Percentiles rank a stretch among this genome's conserved stretches.
Evolutionary conservation across 2,329 filamentous ascomycete species (phyloP).

Genomic region (Xylaria sp.): DNA sequence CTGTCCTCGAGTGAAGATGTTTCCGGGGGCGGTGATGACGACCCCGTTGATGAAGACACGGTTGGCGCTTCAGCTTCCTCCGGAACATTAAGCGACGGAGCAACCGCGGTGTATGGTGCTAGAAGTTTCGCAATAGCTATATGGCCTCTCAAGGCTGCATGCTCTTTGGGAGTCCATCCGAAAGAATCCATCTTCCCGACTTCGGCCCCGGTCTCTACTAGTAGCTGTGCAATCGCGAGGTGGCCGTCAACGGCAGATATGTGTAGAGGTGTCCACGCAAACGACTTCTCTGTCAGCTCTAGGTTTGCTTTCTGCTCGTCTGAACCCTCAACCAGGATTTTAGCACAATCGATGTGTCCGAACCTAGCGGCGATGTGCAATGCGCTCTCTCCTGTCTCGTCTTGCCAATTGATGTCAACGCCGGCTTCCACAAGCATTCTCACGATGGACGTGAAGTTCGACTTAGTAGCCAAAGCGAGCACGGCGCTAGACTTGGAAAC

Average conservation of each 20-base stretch:
- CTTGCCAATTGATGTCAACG: constrained; percentile 91
- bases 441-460: constrained; percentile 83
- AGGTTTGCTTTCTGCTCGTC: constrained; percentile 72
- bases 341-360: constrained; percentile 79
- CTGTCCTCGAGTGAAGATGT: constrained; percentile 64
- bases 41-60: constrained; percentile 43
- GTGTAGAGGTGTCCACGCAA: constrained; percentile 94
- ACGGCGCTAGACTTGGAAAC: constrained; percentile 86
- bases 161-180: constrained; percentile 92
- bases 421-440: constrained; percentile 85
- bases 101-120: constrained; percentile 50
- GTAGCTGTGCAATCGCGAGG: constrained; percentile 70
- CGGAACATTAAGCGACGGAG: constrained; percentile 34
- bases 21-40: constrained; percentile 54
- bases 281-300: constrained; percentile 79
- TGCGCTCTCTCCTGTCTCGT: constrained; percentile 87
- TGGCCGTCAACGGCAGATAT: constrained; percentile 90
- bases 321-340: constrained; percentile 72
- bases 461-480: constrained; percentile 83
- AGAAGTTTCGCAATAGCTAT: constrained; percentile 76
- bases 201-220: constrained; percentile 79
- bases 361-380: constrained; percentile 90
- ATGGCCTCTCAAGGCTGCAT: constrained; percentile 88
- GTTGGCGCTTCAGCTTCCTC: constrained; percentile 32
- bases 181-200: constrained; percentile 77